Base-by-base conservation (phyloP, 805 yeast species). In the Teunomyces stri region DNA sequence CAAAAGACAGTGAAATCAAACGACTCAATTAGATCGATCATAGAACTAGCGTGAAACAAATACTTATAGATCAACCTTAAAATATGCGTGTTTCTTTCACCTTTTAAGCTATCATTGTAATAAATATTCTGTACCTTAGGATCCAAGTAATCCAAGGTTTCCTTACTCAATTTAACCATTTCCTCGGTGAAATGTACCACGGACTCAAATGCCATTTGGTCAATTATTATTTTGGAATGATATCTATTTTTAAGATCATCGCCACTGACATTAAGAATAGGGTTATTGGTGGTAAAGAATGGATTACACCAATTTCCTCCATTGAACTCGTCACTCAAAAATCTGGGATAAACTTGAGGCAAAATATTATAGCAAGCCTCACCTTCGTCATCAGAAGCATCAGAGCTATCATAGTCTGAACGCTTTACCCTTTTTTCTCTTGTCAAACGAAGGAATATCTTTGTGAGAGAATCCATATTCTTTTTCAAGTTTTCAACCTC, bases 231-330 rank as follows among this genome's bases (percentile, higher is more conserved):
- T 51, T 78, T 79, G 34, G 72, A 70, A 42, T 70, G 76, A 44
- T 65, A 64, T 36, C 64, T 61, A 50, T 65, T 71, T 44, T 72
- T 73, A 47, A 70, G 59, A 25, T 71, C 75, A 50, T 71, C 74
- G 2, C 76, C 77, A 54, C 75, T 69, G 25, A 65, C 66, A 53
- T 70, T 73, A 31, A 70, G 62, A 18, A 67, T 68, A 6, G 64
- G 58, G 42, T 68, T 72, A 30, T 56, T 54, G 41, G 71, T 57
- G 38, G 72, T 61, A 53, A 80, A 78, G 53, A 84, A 84, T 21
- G 87, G 88, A 56, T 85, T 85, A 42, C 80, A 77, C 85, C 90
- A 86, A 50, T 84, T 82, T n/a, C 91, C 92, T 13, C 90, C 92
- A 54, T 82, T 82, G 60, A 82, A 86, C 46, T 78, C 80, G 25